Base-by-base conservation (phyloP, 768 basidiomycete genomes). In the Paxillus involutus region DNA sequence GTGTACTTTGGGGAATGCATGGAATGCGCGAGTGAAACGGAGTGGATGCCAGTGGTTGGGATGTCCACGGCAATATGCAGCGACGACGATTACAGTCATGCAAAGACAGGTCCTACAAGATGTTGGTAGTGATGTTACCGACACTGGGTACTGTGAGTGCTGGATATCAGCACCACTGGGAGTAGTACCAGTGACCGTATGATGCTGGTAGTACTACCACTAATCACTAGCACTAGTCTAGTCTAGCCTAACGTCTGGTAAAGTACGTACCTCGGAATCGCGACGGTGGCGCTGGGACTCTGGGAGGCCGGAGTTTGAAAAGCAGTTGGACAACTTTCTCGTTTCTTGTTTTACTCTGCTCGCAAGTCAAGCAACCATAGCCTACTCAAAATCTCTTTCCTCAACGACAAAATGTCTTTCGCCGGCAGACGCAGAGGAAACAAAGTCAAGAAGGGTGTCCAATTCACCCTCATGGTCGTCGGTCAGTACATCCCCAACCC, bases 371-470 rank as follows among this genome's bases (percentile, higher is more conserved):
- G 61, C 54, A 55, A 53, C 57, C 59, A 43, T 63, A 58, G 53
- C 56, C 29, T 48, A 44, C 49, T 19, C 32, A 46, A 60, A 58
- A 52, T 21, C 43, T 14, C 44, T 40, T 58, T 60, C 57, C 60
- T 62, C 56, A 61, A 44, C 56, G 56, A 59, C 59, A 77, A 71
- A 70, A 91, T 90, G 88, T 90, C 89, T 64, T 90, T 89, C 70
- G 88, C 90, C 64, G 89, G 87, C 68, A 84, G 88, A 77, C 87
- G 89, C 70, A 83, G 89, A 70, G 86, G 86, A 67, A 94, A 92
- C 79, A 98, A 98, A 73, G 93, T 91, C 74, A 98, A 98, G 80
- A 98, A 98, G 84, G 96, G 95, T 69, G 91, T 98, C 49, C 94
- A 96, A 76, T 91, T 98, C 77, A 98, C 96, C 62, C 73, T 98